Conservation (phyloP, 352 stramenopile genomes). For the Phytophthora palmivora region DNA sequence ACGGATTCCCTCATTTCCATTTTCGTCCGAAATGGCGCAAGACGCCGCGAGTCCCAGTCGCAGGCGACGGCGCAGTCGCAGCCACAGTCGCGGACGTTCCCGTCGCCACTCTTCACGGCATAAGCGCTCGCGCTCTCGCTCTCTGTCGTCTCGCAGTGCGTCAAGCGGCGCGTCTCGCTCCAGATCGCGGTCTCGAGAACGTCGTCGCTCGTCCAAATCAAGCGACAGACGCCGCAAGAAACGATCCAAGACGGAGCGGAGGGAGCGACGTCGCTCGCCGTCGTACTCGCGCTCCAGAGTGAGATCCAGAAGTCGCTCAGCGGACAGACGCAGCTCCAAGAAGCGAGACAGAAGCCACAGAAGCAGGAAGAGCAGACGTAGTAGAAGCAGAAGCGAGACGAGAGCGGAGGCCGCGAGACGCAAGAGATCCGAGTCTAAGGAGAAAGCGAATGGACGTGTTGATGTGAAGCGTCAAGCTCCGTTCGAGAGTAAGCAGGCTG, state of each 20-base stretch:
- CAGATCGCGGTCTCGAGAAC: conserved; percentile 49
- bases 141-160: conserved; percentile 28
- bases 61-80: conserved; percentile 44
- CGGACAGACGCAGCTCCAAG: conserved; percentile 27
- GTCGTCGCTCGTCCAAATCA: conserved; percentile 29
- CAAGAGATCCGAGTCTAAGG: conserved; percentile 34
- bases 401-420: conserved; percentile 1
- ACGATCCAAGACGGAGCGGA: conserved; percentile 30
- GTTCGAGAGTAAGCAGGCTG: conserved; percentile 1
- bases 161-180: conserved; percentile 41
- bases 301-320: conserved; percentile 43
- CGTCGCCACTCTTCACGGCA: conserved; percentile 37
- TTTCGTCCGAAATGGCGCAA: conserved; percentile 31
- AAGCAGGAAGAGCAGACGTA: conserved; percentile 32
- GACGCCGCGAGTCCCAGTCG: conserved; percentile 37
- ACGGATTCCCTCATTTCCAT: conserved; percentile 35
- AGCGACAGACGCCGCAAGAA: conserved; percentile 41
- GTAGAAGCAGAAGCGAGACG: conserved; percentile 25
- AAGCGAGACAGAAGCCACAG: conserved; percentile 27
- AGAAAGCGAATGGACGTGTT: conserved; percentile 5
- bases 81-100: conserved; percentile 28
- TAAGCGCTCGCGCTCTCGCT: conserved; percentile 39
- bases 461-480: conserved; percentile 4
- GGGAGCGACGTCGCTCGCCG: conserved; percentile 20
- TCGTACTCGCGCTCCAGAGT: conserved; percentile 36